These are phyloP conservation scores for Dictyostelium brefeldianum DNA, from an alignment of 78 protist genomes.

Conservation along the genomic window DNA sequence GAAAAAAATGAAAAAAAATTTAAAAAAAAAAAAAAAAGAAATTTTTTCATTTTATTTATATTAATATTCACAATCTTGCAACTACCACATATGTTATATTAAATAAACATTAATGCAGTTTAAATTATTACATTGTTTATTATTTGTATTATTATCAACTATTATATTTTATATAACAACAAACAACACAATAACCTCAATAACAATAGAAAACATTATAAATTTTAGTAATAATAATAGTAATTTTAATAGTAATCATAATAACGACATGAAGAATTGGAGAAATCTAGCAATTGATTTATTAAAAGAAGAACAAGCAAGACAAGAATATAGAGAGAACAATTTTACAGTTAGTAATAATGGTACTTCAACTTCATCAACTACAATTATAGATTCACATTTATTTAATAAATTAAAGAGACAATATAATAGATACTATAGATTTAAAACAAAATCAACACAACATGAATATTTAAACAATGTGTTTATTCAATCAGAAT, in stretches of 20 bases:
- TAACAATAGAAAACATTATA: background rate
- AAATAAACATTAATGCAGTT: background rate
- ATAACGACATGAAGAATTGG: slow-evolving; percentile 40
- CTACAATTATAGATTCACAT: background rate
- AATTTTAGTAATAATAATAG: background rate
- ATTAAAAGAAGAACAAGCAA: slow-evolving; percentile 40
- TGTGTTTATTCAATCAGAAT: slow-evolving; percentile 2
- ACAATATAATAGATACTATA: slow-evolving; percentile 45
- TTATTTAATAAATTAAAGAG: slow-evolving; percentile 8
- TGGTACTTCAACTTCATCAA: background rate
- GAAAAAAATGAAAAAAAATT: too few species aligned
- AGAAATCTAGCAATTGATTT: slow-evolving; percentile 54
- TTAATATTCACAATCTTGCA: too few species aligned
- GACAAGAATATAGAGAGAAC: background rate
- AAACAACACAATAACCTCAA: background rate
- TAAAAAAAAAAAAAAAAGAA: too few species aligned
- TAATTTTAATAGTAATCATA: background rate
- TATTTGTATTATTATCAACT: background rate
- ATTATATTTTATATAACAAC: background rate
- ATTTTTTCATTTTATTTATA: too few species aligned
- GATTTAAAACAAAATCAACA: background rate
- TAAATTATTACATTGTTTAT: background rate
- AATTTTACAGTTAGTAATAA: background rate
- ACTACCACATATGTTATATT: too few species aligned
- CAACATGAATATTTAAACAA: background rate